These are phyloP conservation scores for Penicillium sp. DNA, from an alignment of 2,329 filamentous ascomycete genomes.

Conservation along the genomic window DNA sequence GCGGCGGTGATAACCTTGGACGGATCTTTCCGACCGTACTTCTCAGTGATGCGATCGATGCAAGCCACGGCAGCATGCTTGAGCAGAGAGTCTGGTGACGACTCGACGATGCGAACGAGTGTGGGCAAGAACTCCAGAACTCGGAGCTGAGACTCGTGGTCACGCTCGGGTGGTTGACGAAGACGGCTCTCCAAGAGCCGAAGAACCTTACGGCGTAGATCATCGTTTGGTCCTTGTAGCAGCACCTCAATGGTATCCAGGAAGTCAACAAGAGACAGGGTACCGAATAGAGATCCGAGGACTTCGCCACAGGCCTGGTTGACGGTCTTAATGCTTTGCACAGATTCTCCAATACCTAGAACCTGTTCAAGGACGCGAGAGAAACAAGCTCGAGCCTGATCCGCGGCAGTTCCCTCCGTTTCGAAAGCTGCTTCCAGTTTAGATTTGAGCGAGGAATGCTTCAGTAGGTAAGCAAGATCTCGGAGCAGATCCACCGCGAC, in stretches of 20 bases:
- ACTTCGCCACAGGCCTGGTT: conserved; percentile 55
- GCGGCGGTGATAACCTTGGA: conserved; percentile 70
- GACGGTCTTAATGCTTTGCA: conserved; percentile 33
- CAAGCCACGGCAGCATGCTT: conserved; percentile 83
- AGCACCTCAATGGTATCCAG: conserved; percentile 80
- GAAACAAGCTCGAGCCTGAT: conserved; percentile 63
- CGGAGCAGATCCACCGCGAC: conserved; percentile 41
- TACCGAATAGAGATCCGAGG: conserved; percentile 71
- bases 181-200: conserved; percentile 75
- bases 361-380: conserved; percentile 62
- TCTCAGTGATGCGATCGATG: conserved; percentile 86
- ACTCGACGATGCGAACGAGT: conserved; percentile 68
- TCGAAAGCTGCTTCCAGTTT: conserved; percentile 37
- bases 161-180: conserved; percentile 63
- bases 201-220: conserved; percentile 72
- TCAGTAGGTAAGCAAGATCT: conserved; percentile 37
- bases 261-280: conserved; percentile 82
- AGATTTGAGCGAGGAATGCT: conserved; percentile 39
- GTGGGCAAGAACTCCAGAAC: conserved; percentile 74
- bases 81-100: conserved; percentile 65
- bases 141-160: conserved; percentile 61
- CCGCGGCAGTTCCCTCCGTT: conserved; percentile 48
- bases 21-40: conserved; percentile 88
- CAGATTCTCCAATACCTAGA: conserved; percentile 56
- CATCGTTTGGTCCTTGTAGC: conserved; percentile 67